A percentile compares a stretch with the other conserved stretches of the same genome.
phyloP scores from a whole-genome alignment of 1,284 basidiomycete genomes.

The Vanrija sp. region DNA sequence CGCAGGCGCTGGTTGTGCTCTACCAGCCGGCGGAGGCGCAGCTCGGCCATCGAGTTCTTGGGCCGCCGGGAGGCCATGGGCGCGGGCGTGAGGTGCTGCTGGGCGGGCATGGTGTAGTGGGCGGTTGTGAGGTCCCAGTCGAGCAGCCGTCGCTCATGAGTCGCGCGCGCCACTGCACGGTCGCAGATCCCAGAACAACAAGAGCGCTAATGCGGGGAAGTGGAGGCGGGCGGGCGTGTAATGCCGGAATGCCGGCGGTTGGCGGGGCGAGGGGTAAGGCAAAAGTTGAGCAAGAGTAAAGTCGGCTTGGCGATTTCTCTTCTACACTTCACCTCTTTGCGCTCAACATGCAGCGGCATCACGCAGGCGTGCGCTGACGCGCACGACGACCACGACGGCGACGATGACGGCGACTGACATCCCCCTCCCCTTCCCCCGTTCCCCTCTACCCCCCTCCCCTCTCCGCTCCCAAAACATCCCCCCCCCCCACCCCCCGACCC shows the following conservation, averaged over 20 bases:
- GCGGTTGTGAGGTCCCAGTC: no score
- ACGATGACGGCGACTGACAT: background rate
- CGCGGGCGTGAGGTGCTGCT: slow-evolving; percentile 6
- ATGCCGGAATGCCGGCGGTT: no score
- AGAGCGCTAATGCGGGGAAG: no score
- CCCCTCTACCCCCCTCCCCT: slow-evolving; percentile 4
- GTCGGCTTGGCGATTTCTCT: background rate
- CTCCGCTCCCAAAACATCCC: slow-evolving; percentile 9
- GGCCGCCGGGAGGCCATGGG: slow-evolving; percentile 14
- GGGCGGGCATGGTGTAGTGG: background rate
- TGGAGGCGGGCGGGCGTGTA: no score
- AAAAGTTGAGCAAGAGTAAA: background rate
- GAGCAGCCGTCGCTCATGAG: slow-evolving; percentile 15
- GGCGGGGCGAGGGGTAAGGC: background rate
- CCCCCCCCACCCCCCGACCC: slow-evolving; percentile 12
- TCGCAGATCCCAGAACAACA: no score
- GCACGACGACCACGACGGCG: no score
- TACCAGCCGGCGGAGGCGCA: slow-evolving; percentile 84
- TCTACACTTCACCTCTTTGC: background rate
- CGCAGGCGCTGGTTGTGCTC: slow-evolving; percentile 89
- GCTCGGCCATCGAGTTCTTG: slow-evolving; percentile 75
- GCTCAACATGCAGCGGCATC: no score
- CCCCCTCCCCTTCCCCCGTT: slow-evolving; percentile 1
- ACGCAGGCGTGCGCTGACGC: no score
- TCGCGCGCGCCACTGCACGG: no score